Base-by-base conservation (phyloP, 2,329 filamentous ascomycete species). In the Fusarium nurragi region DNA sequence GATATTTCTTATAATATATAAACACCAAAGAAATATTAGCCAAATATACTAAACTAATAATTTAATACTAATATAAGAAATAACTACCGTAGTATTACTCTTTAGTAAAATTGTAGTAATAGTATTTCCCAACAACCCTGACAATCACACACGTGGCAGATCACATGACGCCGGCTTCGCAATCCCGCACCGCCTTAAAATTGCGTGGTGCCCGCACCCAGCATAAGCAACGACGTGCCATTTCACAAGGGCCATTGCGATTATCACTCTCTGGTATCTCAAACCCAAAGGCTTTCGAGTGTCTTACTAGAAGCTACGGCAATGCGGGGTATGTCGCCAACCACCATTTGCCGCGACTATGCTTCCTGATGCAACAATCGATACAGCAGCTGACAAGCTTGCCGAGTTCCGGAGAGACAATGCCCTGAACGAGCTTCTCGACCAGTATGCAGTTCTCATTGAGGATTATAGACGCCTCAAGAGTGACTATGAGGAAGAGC, bases 401-500 rank as follows among this genome's bases (percentile, higher is more conserved):
- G 72, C 74, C 30, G 68, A 68, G 28, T 78, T 74, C 45, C 75
- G 73, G 7, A 64, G 50, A 8, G 61, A 68, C 7, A 70, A 70
- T 39, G 54, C 64, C 7, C 66, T 78, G 4, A 46, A 68, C 10
- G 67, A 72, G 3, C 73, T 77, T n/a, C 63, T 77, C 4, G 70
- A 75, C 18, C 64, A 68, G 4, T 79, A 80, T 19, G 12, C 30
- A 2, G 28, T 55, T 30, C 76, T 88, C 8, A 74, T 88, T n/a
- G 77, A 81, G 8, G 79, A 82, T 56, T 87, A 88, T 73, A 83
- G 78, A 55, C 77, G 78, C 1, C 76, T 88, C 26, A 86, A 84
- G 69, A 84, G 80, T 60, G 83, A 87, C 60, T 86, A 83, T 51
- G 85, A 87, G 63, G 83, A 87, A 61, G 83, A 84, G 60, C 80